These are phyloP conservation scores for Meripilus lineatus DNA, from an alignment of 1,284 basidiomycete species.

Conservation along the genomic window DNA sequence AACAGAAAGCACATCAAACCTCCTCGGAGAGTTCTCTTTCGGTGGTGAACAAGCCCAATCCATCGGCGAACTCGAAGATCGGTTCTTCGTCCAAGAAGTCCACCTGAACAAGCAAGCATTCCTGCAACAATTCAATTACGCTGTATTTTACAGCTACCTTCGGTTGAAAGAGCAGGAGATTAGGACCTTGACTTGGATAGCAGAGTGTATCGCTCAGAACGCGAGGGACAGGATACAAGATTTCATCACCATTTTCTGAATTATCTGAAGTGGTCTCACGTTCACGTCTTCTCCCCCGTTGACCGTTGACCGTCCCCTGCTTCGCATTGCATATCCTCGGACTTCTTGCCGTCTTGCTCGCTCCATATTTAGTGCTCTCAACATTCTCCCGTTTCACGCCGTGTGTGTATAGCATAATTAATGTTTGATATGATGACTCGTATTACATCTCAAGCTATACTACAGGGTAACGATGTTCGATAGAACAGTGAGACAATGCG, in stretches of 20 bases:
- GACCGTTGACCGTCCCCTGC: too few relatives aligned
- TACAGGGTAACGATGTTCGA: too few relatives aligned
- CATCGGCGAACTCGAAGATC: constrained; percentile 82
- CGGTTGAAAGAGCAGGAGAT: constrained; percentile 99
- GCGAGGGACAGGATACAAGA: constrained; percentile 91
- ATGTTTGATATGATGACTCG: too few relatives aligned
- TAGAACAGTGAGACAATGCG: too few relatives aligned
- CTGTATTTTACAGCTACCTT: constrained; percentile 90
- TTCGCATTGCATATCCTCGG: too few relatives aligned
- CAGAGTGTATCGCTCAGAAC: constrained; percentile 95
- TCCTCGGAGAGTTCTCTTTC: constrained; percentile 16
- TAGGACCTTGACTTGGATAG: constrained; percentile 95
- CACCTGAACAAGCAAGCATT: constrained; percentile 91
- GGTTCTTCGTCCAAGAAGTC: constrained; percentile 94
- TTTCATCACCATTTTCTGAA: constrained; percentile 81
- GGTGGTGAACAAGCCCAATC: constrained; percentile 18
- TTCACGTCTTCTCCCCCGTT: too few relatives aligned
- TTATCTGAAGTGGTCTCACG: too few relatives aligned
- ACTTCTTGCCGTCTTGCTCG: too few relatives aligned
- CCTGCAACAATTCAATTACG: constrained; percentile 93
- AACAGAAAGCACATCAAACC: constrained; percentile 29
- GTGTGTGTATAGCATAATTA: too few relatives aligned
- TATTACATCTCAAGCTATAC: too few relatives aligned
- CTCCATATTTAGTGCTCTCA: too few relatives aligned
- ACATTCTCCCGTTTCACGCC: too few relatives aligned